Percentiles rank a stretch among this genome's conserved stretches.
These are phyloP conservation scores for Wickerhamomyces silvicola DNA, from an alignment of 805 yeast genomes.

Conservation along the genomic window DNA sequence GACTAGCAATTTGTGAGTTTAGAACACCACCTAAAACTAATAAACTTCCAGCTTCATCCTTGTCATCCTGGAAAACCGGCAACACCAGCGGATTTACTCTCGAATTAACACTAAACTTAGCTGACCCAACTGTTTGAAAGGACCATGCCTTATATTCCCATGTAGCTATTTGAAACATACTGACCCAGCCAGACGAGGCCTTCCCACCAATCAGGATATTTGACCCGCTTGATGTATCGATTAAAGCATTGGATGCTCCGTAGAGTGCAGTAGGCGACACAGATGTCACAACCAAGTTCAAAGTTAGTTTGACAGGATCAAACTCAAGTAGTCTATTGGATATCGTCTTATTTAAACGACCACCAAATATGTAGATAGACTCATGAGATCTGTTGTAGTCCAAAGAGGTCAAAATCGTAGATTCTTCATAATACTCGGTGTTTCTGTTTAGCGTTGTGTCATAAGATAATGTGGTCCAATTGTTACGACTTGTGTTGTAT, in stretches of 20 bases:
- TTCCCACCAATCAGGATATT: slow-evolving; percentile 62
- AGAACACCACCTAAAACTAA: slow-evolving; percentile 58
- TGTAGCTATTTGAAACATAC: slow-evolving; percentile 65
- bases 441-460: slow-evolving; percentile 9
- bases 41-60: slow-evolving; percentile 24
- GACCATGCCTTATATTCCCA: slow-evolving; percentile 73
- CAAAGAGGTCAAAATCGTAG: slow-evolving; percentile 37
- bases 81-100: slow-evolving; percentile 46
- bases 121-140: slow-evolving; percentile 33
- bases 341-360: slow-evolving; percentile 25
- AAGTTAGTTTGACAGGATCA: slow-evolving; percentile 27
- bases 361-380: slow-evolving; percentile 51
- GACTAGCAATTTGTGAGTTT: slow-evolving; percentile 38
- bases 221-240: slow-evolving; percentile 37
- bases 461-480: slow-evolving; percentile 12
- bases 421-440: slow-evolving; percentile 13
- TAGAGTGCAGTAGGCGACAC: slow-evolving; percentile 52
- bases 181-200: slow-evolving; percentile 58
- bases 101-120: slow-evolving; percentile 38
- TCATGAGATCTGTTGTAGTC: slow-evolving; percentile 25
- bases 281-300: slow-evolving; percentile 38
- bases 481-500: slow-evolving; percentile 3
- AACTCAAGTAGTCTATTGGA: slow-evolving; percentile 40
- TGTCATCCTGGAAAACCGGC: slow-evolving; percentile 40
- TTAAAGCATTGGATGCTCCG: slow-evolving; percentile 36